Base-by-base conservation (phyloP, 192 early-diverging fungal genomes). In the Hyaloraphidium curvatum region DNA sequence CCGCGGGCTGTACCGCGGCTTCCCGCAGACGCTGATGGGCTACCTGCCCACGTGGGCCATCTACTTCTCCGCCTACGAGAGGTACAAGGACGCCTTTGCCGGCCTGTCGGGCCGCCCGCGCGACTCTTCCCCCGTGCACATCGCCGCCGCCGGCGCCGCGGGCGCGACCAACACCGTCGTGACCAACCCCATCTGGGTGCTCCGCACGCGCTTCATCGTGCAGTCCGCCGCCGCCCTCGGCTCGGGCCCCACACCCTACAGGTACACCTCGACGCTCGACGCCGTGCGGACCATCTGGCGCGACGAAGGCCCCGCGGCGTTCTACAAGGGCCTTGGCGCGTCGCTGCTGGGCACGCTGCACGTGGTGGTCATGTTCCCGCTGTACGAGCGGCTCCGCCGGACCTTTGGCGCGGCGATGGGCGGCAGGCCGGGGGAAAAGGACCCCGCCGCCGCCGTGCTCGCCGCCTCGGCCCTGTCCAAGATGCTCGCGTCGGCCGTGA, bases 301-400 rank as follows among this genome's bases (percentile, higher is more conserved):
- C 40, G 60, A 68, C 59, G 89, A 97, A 67, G 93, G 93, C 23
- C 83, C 73, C 67, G 63, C 64, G 33, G 91, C 91, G 1, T 95
- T 97, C 66, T 97, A 97, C 71, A 86, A 88, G 69, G 93, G 93
- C 40, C 63, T 92, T 14, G 86, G 87, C 1, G 91, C 93, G 28
- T 79, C 91, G 51, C 69, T 97, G 3, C 68, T 97, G 62, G 93
- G 93, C 30, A 83, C 91, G 28, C 80, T 74, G 28, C 93, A 97
- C 63, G 89, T 90, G 1, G 86, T 85, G 2, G 72, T 97, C 26
- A 89, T 91, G 66, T 97, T 97, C 58, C 93, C 93, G 28, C 68
- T 97, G 30, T 97, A 97, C 67, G 93, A 97, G 67, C 71, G 77
- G 52, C 62, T 97, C 30, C n/a, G n/a, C n/a, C n/a, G n/a, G n/a